phyloP scores from a whole-genome alignment of 2,329 filamentous ascomycete species.

The Epichloe typhina region DNA sequence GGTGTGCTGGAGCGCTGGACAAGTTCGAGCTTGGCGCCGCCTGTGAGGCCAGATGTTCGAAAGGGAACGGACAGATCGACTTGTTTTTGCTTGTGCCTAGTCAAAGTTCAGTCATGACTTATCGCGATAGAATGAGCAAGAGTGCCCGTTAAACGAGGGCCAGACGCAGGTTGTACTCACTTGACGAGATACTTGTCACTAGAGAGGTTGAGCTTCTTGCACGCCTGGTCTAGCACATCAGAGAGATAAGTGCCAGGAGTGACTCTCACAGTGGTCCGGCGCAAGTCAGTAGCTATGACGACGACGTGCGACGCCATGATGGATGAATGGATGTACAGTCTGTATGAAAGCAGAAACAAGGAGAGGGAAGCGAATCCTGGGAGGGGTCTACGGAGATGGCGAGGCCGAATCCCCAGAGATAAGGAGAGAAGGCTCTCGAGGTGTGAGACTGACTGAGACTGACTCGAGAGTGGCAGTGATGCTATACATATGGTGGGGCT shows the following conservation, averaged over 20 bases:
- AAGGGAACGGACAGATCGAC: conserved; percentile 78
- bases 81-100: conserved; percentile 70
- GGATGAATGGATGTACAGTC: not conserved
- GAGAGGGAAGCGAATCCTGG: not conserved
- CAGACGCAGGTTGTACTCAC: conserved; percentile 30
- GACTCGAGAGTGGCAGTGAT: not conserved
- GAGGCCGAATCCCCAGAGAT: not conserved
- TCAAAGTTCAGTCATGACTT: not conserved
- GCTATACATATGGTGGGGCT: not conserved
- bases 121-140: too few relatives aligned
- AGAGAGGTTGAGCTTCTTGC: conserved; percentile 62
- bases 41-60: conserved; percentile 65
- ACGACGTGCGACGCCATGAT: conserved; percentile 79
- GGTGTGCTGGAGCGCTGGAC: conserved; percentile 77
- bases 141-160: not conserved
- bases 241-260: conserved; percentile 67
- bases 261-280: conserved; percentile 71
- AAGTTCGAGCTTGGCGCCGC: conserved; percentile 86
- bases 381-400: not conserved
- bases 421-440: not conserved
- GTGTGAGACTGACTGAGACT: not conserved
- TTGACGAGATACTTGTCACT: conserved; percentile 70
- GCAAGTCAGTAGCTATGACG: conserved; percentile 69
- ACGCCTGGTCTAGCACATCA: conserved; percentile 80
- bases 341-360: not conserved